Evolutionary conservation across 495 filamentous ascomycete genomes (phyloP), one percentile per base, ranked within the genome.

Genomic region (Friedmanniomyces endolithicus): DNA sequence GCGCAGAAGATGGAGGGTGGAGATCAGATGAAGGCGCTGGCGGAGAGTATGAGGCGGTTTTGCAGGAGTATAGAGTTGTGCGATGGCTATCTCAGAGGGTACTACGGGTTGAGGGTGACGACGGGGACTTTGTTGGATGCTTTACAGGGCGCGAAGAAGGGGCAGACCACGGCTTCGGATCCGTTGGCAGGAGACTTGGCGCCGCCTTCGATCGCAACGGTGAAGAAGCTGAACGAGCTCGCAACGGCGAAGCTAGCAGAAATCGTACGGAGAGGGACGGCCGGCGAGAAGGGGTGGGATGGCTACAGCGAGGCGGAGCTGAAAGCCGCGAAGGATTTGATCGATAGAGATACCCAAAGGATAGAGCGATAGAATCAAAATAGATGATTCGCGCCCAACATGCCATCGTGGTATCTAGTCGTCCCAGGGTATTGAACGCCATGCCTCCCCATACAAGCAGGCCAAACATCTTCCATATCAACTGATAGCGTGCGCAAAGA

Each of bases 61-160:
- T 85, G 86, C 57, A 77, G 92, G 57, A 92, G 88, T 63, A 79
- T 97, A 55, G 92, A 98, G 71, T 78, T 98, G 27, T 96, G 90
- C 65, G 85, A 94, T 53, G 84, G 86, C 65, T 97, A 96, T 68
- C 67, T 97, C 53, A 80, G 92, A 53, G 92, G 90, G 1, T 90
- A 86, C 63, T 97, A 96, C 68, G 92, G 92, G 22, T 72, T 98
- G 53, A 86, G 85, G 64, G 63, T 94, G 68, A 58, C 52, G 3
- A 62, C 63, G 7, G 41, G 11, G 7, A 63, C 58, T 12, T 62
- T 71, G 33, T 52, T 70, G 17, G 57, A 59, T 7, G 41, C 65
- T 9, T 58, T 68, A 27, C 31, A 45, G 11, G 49, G 25, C 9
- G 29, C 7, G 17, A 55, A 55, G 44, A 61, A 55, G 48, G 47